These are phyloP conservation scores for Hysterium pulicare DNA, from an alignment of 2,329 filamentous ascomycete genomes.

Conservation along the genomic window DNA sequence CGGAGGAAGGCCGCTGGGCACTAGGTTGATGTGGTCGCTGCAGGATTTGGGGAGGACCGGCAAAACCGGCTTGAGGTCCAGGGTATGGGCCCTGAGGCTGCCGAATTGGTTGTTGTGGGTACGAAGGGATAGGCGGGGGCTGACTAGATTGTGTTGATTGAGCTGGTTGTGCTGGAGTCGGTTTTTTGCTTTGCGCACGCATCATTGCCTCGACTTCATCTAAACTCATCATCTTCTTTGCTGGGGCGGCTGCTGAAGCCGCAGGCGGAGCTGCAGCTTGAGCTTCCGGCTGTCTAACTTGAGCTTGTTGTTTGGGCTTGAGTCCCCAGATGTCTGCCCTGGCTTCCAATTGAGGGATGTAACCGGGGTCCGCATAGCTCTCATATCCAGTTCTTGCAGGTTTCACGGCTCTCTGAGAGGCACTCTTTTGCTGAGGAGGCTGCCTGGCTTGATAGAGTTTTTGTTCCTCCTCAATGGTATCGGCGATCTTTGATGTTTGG, in stretches of 20 bases:
- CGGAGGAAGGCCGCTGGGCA: constrained; percentile 38
- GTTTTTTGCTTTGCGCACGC: constrained; percentile 64
- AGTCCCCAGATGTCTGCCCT: constrained; percentile 92
- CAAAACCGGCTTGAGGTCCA: constrained; percentile 43
- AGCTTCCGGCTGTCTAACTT: constrained; percentile 28
- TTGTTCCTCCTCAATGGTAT: constrained; percentile 88
- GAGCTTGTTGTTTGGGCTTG: constrained; percentile 55
- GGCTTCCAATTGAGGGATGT: constrained; percentile 84
- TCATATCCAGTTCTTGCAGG: constrained; percentile 82
- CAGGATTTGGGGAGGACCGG: constrained; percentile 44
- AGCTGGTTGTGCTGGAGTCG: constrained; percentile 32
- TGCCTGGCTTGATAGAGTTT: constrained; percentile 75
- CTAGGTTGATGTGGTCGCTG: constrained; percentile 45
- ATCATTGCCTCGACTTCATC: constrained; percentile 97
- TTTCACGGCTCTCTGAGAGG: constrained; percentile 48
- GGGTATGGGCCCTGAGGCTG: constrained; percentile 24
- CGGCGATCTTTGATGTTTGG: constrained; percentile 80
- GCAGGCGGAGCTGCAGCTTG: constrained; percentile 21
- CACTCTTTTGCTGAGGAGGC: constrained; percentile 47
- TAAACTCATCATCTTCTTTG: constrained; percentile 85
- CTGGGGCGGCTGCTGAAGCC: constrained; percentile 30
- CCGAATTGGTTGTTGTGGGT: constrained; percentile 23
- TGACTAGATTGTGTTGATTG: constrained; percentile 21
- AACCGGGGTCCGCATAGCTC: constrained; percentile 79
- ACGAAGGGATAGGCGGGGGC: constrained; percentile 16